Evolutionary conservation across 139 green algal species (phyloP).

Genomic region (Nannochloris sp.): DNA sequence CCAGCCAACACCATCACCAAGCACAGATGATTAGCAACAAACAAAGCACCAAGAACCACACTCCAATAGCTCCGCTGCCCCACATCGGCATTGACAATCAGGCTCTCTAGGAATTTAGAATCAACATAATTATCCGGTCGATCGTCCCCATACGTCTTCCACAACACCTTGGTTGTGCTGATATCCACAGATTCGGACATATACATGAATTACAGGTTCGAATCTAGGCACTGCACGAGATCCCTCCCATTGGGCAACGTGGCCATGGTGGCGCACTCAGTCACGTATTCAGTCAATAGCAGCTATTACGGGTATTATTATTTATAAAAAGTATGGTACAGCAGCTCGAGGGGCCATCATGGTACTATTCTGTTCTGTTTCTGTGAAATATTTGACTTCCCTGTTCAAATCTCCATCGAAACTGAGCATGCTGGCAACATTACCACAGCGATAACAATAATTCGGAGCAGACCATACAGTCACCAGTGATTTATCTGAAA

Average conservation of each 20-base stretch:
- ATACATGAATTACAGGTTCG: too few species aligned
- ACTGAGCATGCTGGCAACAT: constrained; percentile 91
- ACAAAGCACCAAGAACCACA: constrained; percentile 50
- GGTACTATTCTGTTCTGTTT: constrained; percentile 93
- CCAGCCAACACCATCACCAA: constrained; percentile 35
- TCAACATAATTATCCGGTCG: constrained; percentile 59
- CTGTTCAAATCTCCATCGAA: constrained; percentile 88
- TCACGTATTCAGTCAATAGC: too few species aligned
- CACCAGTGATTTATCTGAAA: constrained; percentile 68
- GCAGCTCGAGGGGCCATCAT: constrained; percentile 71
- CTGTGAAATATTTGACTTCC: constrained; percentile 80
- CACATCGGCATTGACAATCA: constrained; percentile 40
- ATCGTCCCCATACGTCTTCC: constrained; percentile 21
- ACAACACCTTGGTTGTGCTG: not conserved
- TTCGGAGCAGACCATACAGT: constrained; percentile 98
- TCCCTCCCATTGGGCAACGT: too few species aligned
- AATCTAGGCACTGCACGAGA: too few species aligned
- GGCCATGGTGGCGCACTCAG: too few species aligned
- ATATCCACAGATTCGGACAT: too few species aligned
- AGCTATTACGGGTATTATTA: not conserved
- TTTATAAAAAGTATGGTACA: constrained; percentile 81
- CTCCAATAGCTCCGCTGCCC: constrained; percentile 22
- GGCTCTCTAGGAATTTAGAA: constrained; percentile 49
- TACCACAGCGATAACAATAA: constrained; percentile 99
- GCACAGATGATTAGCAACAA: constrained; percentile 66